phyloP scores from a whole-genome alignment of 176 grass and related monocot genomes.

The Rhipidocladum racemiflorum region DNA sequence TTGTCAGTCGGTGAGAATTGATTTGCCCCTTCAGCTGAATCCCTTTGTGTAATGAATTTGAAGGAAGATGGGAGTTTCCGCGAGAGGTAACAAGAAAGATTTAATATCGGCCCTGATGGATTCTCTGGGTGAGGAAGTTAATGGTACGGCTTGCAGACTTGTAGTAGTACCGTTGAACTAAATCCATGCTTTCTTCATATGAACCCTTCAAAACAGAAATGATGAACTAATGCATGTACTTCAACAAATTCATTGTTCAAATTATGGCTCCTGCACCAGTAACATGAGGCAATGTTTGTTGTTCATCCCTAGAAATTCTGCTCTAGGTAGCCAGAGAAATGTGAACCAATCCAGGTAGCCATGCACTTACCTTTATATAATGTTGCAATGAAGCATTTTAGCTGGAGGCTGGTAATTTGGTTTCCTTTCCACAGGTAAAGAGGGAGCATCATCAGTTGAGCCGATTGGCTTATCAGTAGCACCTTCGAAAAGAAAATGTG shows the following conservation, averaged over 20 bases:
- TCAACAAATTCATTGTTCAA: not conserved
- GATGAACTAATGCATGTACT: not conserved
- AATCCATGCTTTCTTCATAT: not conserved
- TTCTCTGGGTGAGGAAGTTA: constrained; percentile 32
- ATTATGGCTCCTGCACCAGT: not conserved
- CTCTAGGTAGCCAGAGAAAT: constrained; percentile 17
- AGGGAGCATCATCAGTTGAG: constrained; percentile 23
- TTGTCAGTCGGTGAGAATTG: not conserved
- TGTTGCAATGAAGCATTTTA: constrained; percentile 5
- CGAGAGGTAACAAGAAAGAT: constrained; percentile 77
- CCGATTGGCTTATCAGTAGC: not conserved
- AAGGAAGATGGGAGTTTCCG: constrained; percentile 64
- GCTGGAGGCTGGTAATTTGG: not conserved
- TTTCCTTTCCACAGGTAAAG: constrained; percentile 41
- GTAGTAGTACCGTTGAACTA: constrained; percentile 20
- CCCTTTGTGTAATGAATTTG: constrained; percentile 10
- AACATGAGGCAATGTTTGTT: not conserved
- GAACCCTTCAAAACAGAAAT: not conserved
- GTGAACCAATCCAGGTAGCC: not conserved
- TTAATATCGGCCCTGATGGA: constrained; percentile 61
- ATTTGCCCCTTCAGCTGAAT: not conserved
- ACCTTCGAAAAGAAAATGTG: constrained; percentile 66
- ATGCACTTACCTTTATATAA: not conserved
- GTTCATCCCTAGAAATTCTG: not conserved
- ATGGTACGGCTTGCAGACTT: constrained; percentile 43